Percentiles rank a stretch among this genome's conserved stretches.
Conservation (phyloP, 257 asterid genomes). For the Rehmannia glutinosa region DNA sequence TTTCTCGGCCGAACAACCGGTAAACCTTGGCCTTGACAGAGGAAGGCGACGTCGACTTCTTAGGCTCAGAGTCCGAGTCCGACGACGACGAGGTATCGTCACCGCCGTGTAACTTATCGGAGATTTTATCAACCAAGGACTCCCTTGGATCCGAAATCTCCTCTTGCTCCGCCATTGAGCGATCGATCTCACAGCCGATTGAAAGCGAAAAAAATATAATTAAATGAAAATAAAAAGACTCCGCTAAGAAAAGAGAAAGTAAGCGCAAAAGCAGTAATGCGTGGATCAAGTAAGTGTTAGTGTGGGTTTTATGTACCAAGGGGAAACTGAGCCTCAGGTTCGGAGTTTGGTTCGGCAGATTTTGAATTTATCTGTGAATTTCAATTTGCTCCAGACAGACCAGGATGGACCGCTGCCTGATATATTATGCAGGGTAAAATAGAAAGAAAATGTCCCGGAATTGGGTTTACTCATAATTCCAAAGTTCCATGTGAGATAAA, state of each 20-base stretch:
- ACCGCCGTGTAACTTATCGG: constrained; percentile 53
- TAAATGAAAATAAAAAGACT: neutral
- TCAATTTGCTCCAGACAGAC: neutral
- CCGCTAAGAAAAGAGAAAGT: constrained; percentile 13
- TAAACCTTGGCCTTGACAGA: constrained; percentile 41
- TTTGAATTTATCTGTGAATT: constrained; percentile 6
- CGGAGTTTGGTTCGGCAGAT: constrained; percentile 29
- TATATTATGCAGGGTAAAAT: too few relatives aligned
- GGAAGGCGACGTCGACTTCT: constrained; percentile 35
- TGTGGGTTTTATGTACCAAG: constrained; percentile 25
- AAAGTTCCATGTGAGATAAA: too few relatives aligned
- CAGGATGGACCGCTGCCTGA: too few relatives aligned
- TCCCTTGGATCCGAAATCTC: constrained; percentile 69
- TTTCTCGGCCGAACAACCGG: constrained; percentile 61
- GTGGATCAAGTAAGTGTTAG: neutral
- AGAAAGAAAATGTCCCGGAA: too few relatives aligned
- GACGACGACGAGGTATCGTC: constrained; percentile 41
- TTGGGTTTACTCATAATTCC: too few relatives aligned
- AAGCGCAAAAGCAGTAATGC: neutral
- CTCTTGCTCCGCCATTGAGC: constrained; percentile 79
- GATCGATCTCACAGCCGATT: constrained; percentile 17
- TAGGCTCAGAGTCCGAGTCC: constrained; percentile 44
- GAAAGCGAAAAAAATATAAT: neutral
- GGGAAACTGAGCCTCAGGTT: constrained; percentile 37
- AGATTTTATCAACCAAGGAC: constrained; percentile 52